These are phyloP conservation scores for Dothideomycetes sp. DNA, from an alignment of 2,329 filamentous ascomycete species.

Conservation along the genomic window DNA sequence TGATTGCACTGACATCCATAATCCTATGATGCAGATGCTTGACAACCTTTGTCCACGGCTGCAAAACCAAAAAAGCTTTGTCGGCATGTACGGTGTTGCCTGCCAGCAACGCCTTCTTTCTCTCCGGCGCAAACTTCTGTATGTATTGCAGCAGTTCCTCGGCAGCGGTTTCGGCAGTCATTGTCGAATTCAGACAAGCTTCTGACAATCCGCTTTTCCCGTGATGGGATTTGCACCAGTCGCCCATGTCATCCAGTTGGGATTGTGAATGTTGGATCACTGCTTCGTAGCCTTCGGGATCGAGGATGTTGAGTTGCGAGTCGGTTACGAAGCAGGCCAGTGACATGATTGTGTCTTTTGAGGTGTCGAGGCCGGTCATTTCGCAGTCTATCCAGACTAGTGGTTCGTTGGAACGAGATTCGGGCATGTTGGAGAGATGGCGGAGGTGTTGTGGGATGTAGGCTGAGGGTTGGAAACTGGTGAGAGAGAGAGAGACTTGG, in stretches of 20 bases:
- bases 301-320: slow-evolving; percentile 64
- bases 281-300: slow-evolving; percentile 68
- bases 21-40: slow-evolving; percentile 82
- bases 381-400: slow-evolving; percentile 83
- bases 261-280: slow-evolving; percentile 65
- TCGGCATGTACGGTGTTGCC: slow-evolving; percentile 94
- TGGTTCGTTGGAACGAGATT: slow-evolving; percentile 49
- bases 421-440: slow-evolving; percentile 26
- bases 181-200: slow-evolving; percentile 63
- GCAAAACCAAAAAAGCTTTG: slow-evolving; percentile 64
- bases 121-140: slow-evolving; percentile 57
- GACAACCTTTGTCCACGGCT: slow-evolving; percentile 64
- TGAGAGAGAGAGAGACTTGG: too few relatives aligned
- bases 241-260: slow-evolving; percentile 69
- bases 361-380: slow-evolving; percentile 85
- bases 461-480: neutral
- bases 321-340: slow-evolving; percentile 90
- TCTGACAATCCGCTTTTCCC: slow-evolving; percentile 70
- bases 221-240: slow-evolving; percentile 82
- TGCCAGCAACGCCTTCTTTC: slow-evolving; percentile 63
- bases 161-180: slow-evolving; percentile 64
- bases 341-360: slow-evolving; percentile 77
- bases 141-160: slow-evolving; percentile 69
- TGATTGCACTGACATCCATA: slow-evolving; percentile 83
- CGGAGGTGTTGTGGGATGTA: neutral